phyloP scores from a whole-genome alignment of 2,329 filamentous ascomycete species.

The Calonectria multiphialidica region DNA sequence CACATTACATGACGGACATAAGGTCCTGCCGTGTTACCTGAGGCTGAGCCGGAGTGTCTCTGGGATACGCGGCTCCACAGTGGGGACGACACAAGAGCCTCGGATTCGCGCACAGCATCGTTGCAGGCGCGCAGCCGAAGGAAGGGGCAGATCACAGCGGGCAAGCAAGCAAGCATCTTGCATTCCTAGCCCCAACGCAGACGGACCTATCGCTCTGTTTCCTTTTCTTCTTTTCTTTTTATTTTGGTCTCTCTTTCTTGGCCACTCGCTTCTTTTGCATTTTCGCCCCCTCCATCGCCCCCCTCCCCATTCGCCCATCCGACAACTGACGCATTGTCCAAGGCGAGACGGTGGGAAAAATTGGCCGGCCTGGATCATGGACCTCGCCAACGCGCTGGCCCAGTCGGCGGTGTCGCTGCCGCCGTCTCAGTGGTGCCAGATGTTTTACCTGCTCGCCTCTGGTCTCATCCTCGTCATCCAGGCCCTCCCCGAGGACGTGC shows the following conservation, averaged over 20 bases:
- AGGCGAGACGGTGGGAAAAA: neutral
- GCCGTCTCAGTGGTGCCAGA: constrained; percentile 56
- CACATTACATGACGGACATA: neutral
- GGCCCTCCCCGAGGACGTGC: constrained; percentile 57
- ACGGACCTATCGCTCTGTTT: neutral
- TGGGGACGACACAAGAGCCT: neutral
- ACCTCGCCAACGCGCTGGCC: constrained; percentile 12
- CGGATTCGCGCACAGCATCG: neutral
- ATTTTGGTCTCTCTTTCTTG: neutral
- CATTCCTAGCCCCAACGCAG: neutral
- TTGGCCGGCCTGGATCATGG: neutral
- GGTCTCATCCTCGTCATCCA: constrained; percentile 56
- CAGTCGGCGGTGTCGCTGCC: constrained; percentile 25
- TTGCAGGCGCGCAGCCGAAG: neutral
- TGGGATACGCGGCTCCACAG: neutral
- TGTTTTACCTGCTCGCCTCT: constrained; percentile 60
- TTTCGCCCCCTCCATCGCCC: neutral
- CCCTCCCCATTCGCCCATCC: neutral
- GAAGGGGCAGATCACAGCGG: neutral
- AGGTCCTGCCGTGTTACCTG: neutral
- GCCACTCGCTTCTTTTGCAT: neutral
- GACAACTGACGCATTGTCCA: neutral
- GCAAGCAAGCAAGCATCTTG: neutral
- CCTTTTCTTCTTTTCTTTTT: neutral
- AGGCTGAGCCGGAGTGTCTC: neutral